Base-by-base conservation (phyloP, 108 stramenopile species). In the Skeletonema costatum region DNA sequence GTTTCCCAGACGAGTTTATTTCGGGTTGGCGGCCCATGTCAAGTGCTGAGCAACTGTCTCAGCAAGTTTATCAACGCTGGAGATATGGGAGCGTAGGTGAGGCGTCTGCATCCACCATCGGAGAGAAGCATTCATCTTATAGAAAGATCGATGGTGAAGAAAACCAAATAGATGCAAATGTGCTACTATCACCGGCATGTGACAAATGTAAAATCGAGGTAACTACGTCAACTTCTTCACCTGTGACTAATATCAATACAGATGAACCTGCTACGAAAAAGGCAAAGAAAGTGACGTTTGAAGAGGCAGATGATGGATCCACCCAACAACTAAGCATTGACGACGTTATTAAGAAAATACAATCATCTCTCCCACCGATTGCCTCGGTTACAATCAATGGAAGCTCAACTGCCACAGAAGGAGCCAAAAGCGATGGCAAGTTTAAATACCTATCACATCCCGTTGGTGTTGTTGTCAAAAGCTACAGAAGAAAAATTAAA, bases 11-110 rank as follows among this genome's bases (percentile, higher is more conserved):
- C 32, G 92, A 92, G 71, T 70, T 33, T 11, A 76, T 91, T 58
- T 84, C 53, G 6, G 94, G 94, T 32, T 87, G 90, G 71, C 70
- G 78, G 14, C 93, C 91, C 30, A 32, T 71, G 31, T 29, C 51
- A 11, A 74, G 74, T 50, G 86, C 85, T 12, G 71, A 73, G 35
- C 5, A 70, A 10, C 25, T 68, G 75, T 68, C 78, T 62, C 46
- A 50, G 39, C 30, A 32, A 19, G 32, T 82, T 35, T 72, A 82
- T 73, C 70, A 38, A 14, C 46, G 53, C 32, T 76, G 73, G 76
- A 77, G 41, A 63, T 16, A 32, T 31, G 67, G n/a, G 13, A n/a
- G 32, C 41, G 21, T 10, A 16, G 67, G 60, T 38, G 66, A 66
- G 17, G 29, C 75, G 2, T n/a, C 16, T n/a, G 44, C 16, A 11